Evolutionary conservation across 768 basidiomycete species (phyloP).

Genomic region (Kwoniella sp.): DNA sequence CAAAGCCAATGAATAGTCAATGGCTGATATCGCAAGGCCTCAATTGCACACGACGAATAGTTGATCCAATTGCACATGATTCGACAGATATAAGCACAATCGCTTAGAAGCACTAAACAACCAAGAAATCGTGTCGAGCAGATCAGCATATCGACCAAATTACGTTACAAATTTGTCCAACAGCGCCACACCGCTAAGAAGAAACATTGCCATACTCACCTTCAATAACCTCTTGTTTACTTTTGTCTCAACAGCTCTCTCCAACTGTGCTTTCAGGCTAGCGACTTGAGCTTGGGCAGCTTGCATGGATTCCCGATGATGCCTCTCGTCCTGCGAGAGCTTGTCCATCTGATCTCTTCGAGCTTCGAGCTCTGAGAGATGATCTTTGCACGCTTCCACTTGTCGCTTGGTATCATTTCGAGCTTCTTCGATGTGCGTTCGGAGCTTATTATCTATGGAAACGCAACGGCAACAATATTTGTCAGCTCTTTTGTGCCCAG

Average conservation of each 20-base stretch:
- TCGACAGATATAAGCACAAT: no score
- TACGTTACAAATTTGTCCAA: no score
- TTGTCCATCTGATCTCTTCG: constrained; percentile 30
- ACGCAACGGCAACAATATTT: not conserved
- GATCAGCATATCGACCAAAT: no score
- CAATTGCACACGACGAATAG: no score
- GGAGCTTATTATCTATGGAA: constrained; percentile 34
- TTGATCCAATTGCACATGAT: no score
- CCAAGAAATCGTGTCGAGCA: no score
- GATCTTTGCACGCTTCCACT: constrained; percentile 30
- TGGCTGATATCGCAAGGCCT: no score
- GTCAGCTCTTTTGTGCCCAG: no score
- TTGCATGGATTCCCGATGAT: constrained; percentile 27
- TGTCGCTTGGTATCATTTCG: constrained; percentile 29
- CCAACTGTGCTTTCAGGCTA: constrained; percentile 45
- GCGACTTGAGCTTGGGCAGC: constrained; percentile 41
- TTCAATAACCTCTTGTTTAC: constrained; percentile 47
- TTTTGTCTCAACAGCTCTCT: constrained; percentile 38
- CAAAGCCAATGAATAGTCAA: no score
- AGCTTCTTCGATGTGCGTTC: constrained; percentile 42
- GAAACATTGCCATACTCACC: constrained; percentile 30
- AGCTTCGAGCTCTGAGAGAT: constrained; percentile 36
- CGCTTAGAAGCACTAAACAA: no score
- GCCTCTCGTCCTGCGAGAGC: constrained; percentile 25
- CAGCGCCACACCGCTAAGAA: no score